These are phyloP conservation scores for Aspergillus coremiiformis DNA, from an alignment of 495 filamentous ascomycete genomes.

Conservation along the genomic window DNA sequence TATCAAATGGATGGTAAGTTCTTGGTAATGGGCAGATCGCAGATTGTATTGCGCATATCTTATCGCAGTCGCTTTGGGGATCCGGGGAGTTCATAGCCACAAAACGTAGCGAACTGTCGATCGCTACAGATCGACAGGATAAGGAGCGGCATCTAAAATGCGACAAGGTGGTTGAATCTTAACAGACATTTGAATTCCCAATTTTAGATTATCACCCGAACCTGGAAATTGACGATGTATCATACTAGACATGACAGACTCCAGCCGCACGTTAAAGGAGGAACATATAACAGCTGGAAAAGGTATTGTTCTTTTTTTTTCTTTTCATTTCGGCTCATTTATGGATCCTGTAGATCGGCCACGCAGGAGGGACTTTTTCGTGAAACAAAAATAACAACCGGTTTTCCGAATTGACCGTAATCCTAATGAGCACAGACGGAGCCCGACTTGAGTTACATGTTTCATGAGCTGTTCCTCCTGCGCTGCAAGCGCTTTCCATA, in stretches of 20 bases:
- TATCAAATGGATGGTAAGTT: no score
- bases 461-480: conserved; percentile 33
- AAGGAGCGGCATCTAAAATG: neutral
- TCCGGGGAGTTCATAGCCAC: no score
- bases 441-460: conserved; percentile 38
- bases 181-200: conserved; percentile 21
- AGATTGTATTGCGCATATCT: no score
- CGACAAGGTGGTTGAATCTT: neutral
- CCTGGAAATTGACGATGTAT: conserved; percentile 34
- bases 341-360: conserved; percentile 31
- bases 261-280: conserved; percentile 29
- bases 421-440: conserved; percentile 31
- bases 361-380: conserved; percentile 25
- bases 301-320: conserved; percentile 40
- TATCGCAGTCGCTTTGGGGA: no score
- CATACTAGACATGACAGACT: conserved; percentile 40
- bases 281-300: conserved; percentile 20
- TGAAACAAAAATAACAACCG: conserved; percentile 33
- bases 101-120: no score
- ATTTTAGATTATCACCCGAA: conserved; percentile 32
- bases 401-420: conserved; percentile 33
- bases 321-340: conserved; percentile 32
- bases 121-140: no score
- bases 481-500: conserved; percentile 18
- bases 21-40: no score